Base-by-base conservation (phyloP, 2,329 filamentous ascomycete species). In the Cryoendolithus antarcticus region DNA sequence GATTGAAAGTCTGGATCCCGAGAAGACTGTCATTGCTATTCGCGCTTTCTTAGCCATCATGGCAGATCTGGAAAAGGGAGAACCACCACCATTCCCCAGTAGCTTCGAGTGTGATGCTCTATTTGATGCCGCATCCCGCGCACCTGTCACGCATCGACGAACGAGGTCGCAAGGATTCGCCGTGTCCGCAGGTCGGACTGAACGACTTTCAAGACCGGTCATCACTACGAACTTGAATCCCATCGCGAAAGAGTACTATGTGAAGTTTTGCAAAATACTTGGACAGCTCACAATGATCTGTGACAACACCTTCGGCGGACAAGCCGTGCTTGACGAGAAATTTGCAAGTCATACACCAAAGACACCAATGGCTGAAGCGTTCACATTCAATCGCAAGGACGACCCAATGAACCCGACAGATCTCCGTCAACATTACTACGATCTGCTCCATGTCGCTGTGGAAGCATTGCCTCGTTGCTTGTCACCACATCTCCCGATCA, bases 1-100 rank as follows among this genome's bases (percentile, higher is more conserved):
- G 55, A 82, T 95, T 21, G 91, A 96, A 55, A 85, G 93, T 54
- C 72, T 98, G 45, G 91, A 98, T 45, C 91, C 93, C 0, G 93
- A 98, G 56, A 82, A 85, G 52, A 93, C 95, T 64, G 89, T 96
- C n/a, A 83, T 98, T 50, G 91, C 88, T 2, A 98, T 98, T 46
- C 77, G 86, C 46, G 84, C 91, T 3, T 98, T 96, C 57, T 70
- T 98, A 21, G 84, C 82, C 27, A 86, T 96, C 49, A 89, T 98
- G 76, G 75, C 82, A 1, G 91, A 98, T 58, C 68, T 96, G 19
- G 91, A 98, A 59, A 89, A 82, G 46, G 80, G 81, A 19, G 81
- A 88, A 35, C 72, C 77, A 46, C 91, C 91, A 2, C 83, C 86
- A 0, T 95, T 96, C 49, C 91, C 91, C 1, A 75, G 79, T 34